Evolutionary conservation across 2,329 filamentous ascomycete species (phyloP).

Genomic region (Colletotrichum costaricense): DNA sequence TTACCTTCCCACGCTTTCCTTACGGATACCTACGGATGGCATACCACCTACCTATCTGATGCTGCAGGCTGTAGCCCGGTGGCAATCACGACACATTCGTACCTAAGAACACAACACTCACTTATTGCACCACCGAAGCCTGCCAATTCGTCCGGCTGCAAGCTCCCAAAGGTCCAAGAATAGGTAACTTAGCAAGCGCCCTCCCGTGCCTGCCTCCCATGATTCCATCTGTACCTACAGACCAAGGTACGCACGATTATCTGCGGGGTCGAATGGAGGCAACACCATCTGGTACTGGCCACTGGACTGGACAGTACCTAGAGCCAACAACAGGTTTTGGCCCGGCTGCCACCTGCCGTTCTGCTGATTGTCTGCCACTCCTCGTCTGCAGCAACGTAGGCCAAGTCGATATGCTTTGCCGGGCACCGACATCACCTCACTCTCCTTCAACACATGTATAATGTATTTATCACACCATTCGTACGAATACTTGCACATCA

Average conservation of each 20-base stretch:
- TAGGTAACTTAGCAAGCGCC: no score
- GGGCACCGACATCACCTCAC: neutral
- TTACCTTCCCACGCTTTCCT: no score
- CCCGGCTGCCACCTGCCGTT: neutral
- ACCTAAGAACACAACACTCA: neutral
- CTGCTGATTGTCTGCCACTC: neutral
- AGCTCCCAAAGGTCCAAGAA: neutral
- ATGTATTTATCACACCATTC: neutral
- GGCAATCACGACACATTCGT: neutral
- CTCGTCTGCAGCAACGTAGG: slow-evolving; percentile 3
- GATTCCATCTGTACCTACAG: neutral
- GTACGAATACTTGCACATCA: neutral
- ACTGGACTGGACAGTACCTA: slow-evolving; percentile 8
- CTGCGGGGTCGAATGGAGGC: slow-evolving; percentile 23
- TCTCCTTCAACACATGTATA: neutral
- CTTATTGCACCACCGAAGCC: neutral
- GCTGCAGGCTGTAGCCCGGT: neutral
- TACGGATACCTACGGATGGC: no score
- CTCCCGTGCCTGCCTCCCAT: no score
- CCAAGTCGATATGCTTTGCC: neutral
- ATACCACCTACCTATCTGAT: neutral
- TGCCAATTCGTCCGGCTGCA: neutral
- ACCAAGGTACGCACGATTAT: neutral
- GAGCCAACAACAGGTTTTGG: slow-evolving; percentile 20
- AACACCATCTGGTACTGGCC: neutral